Evolutionary conservation across 345 rosid genomes (phyloP).

Genomic region (Pistacia integerrima): DNA sequence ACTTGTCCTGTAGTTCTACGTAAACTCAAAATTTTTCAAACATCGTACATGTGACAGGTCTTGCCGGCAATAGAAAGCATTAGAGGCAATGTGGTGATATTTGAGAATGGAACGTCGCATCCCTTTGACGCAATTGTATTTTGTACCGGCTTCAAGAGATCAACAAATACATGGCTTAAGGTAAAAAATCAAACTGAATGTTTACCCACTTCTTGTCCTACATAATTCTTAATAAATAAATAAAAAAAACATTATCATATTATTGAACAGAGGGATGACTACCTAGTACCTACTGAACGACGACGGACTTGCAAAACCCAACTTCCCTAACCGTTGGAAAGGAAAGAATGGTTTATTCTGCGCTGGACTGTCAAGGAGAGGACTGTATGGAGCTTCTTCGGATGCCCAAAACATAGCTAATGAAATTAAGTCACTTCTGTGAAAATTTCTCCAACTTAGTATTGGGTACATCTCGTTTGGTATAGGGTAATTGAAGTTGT

Average conservation of each 20-base stretch:
- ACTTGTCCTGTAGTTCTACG: no score
- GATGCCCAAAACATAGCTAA: conserved; percentile 47
- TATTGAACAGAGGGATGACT: conserved; percentile 44
- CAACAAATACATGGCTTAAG: conserved; percentile 42
- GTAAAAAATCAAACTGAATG: conserved; percentile 4
- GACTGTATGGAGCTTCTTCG: conserved; percentile 34
- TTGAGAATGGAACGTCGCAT: conserved; percentile 42
- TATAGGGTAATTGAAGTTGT: no score
- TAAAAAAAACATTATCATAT: neutral
- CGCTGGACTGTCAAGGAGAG: conserved; percentile 46
- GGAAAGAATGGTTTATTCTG: conserved; percentile 55
- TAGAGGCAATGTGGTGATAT: conserved; percentile 41
- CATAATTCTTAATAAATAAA: no score
- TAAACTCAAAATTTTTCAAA: no score
- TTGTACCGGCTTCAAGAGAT: conserved; percentile 52
- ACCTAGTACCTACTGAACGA: conserved; percentile 43
- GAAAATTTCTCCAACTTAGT: neutral
- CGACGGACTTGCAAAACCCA: conserved; percentile 40
- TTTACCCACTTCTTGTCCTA: neutral
- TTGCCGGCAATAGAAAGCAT: conserved; percentile 51
- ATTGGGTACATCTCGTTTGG: no score
- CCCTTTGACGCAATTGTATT: conserved; percentile 58
- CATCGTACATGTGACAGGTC: conserved; percentile 33
- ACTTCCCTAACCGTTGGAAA: conserved; percentile 53
- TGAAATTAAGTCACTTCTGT: conserved; percentile 40